Percentiles rank a stretch among this genome's conserved stretches.
These are phyloP conservation scores for Heterobasidion occidentale DNA, from an alignment of 1,284 basidiomycete genomes.

Conservation along the genomic window DNA sequence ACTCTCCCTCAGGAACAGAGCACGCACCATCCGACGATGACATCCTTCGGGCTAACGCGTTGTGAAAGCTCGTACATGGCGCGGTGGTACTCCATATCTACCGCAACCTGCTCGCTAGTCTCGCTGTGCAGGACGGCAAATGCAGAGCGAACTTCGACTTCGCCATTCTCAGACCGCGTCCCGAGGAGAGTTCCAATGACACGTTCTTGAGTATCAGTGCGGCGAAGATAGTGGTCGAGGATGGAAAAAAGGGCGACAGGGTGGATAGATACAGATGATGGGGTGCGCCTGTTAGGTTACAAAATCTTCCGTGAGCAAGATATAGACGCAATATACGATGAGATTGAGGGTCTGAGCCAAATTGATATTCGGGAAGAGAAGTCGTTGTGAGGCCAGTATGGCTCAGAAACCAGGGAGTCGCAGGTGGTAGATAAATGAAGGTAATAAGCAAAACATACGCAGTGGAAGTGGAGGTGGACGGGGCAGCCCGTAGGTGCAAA, in stretches of 20 bases:
- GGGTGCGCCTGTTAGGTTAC: conserved; percentile 44
- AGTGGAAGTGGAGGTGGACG: too few species aligned
- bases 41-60: conserved; percentile 78
- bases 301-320: too few species aligned
- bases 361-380: too few species aligned
- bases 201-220: conserved; percentile 75
- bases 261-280: conserved; percentile 76
- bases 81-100: conserved; percentile 95
- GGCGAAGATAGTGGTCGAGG: conserved; percentile 94
- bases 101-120: conserved; percentile 85
- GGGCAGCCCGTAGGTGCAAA: too few species aligned
- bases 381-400: too few species aligned
- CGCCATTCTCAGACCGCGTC: conserved; percentile 56
- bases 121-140: conserved; percentile 92
- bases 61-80: conserved; percentile 89
- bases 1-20: too few species aligned
- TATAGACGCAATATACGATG: too few species aligned
- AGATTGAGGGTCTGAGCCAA: too few species aligned
- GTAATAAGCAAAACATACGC: too few species aligned
- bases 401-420: too few species aligned
- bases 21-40: conserved; percentile 84
- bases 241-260: conserved; percentile 94
- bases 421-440: too few species aligned
- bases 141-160: conserved; percentile 64
- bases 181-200: conserved; percentile 97